A percentile compares a stretch with the other conserved stretches of the same genome.
Evolutionary conservation across 2,329 filamentous ascomycete species (phyloP).

Genomic region (Penicillium olsonii): DNA sequence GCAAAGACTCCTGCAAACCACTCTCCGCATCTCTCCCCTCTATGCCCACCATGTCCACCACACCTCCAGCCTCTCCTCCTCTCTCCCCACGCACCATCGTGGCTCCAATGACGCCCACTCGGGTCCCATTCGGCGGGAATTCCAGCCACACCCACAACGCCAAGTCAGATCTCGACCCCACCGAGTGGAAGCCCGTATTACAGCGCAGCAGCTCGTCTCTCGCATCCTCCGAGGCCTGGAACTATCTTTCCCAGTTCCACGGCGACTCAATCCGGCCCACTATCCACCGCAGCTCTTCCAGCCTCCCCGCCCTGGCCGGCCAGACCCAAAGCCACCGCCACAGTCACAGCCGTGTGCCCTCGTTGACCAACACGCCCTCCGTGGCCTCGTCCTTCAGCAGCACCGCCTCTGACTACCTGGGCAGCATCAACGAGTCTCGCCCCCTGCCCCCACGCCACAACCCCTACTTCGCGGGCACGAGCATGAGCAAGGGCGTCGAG

Average conservation of each 20-base stretch:
- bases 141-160: conserved; percentile 37
- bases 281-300: conserved; percentile 32
- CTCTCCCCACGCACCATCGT: conserved; percentile 41
- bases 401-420: conserved; percentile 35
- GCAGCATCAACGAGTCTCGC: conserved; percentile 29
- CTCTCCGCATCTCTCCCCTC: conserved; percentile 42
- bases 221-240: conserved; percentile 45
- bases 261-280: conserved; percentile 22
- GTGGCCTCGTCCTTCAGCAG: conserved; percentile 43
- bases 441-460: conserved; percentile 45
- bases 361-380: conserved; percentile 41
- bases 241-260: conserved; percentile 49
- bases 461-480: conserved; percentile 37
- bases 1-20: conserved; percentile 49
- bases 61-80: conserved; percentile 36
- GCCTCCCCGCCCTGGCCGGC: conserved; percentile 34
- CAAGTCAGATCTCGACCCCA: conserved; percentile 51
- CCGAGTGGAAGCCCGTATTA: conserved; percentile 53
- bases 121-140: conserved; percentile 38
- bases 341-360: conserved; percentile 23
- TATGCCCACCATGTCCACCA: conserved; percentile 28
- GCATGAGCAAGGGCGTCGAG: conserved; percentile 38
- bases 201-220: conserved; percentile 17
- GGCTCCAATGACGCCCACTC: conserved; percentile 39
- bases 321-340: conserved; percentile 11